A percentile compares a stretch with the other conserved stretches of the same genome.
phyloP scores from a whole-genome alignment of 2,329 filamentous ascomycete genomes.

The Ascochyta pisi region DNA sequence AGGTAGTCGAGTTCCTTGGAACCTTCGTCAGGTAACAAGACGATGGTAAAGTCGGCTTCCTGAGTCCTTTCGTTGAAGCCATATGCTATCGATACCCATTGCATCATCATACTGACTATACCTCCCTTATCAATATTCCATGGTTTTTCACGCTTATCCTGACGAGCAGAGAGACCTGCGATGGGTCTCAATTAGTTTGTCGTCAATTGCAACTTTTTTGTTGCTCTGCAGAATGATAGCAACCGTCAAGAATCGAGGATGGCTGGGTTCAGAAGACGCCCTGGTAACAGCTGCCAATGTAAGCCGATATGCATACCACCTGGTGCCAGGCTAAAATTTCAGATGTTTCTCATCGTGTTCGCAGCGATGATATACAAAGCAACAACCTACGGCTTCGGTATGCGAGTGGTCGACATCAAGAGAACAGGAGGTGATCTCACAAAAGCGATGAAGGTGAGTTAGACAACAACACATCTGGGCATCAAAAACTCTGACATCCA shows the following conservation, averaged over 20 bases:
- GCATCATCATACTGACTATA: no score
- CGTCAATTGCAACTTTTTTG: constrained; percentile 24
- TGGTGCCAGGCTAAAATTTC: constrained; percentile 2
- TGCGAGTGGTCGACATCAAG: constrained; percentile 24
- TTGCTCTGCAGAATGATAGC: constrained; percentile 23
- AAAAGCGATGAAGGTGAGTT: constrained; percentile 26
- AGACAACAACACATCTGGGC: background rate
- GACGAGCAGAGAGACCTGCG: constrained; percentile 31
- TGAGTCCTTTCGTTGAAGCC: no score
- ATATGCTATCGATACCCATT: no score
- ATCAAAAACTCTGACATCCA: background rate
- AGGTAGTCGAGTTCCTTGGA: no score
- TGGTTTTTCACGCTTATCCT: constrained; percentile 30
- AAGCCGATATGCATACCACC: background rate
- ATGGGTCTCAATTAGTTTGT: constrained; percentile 30
- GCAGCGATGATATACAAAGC: constrained; percentile 21
- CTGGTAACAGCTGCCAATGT: constrained; percentile 33
- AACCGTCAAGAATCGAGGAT: constrained; percentile 32
- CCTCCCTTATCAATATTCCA: background rate
- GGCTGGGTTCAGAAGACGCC: constrained; percentile 34
- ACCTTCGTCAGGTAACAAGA: no score
- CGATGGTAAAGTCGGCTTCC: no score
- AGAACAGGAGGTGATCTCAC: constrained; percentile 24
- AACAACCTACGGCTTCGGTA: constrained; percentile 34
- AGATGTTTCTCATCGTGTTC: constrained; percentile 24